Conservation (phyloP, 495 filamentous ascomycete genomes). For the Penicillium mononematosum region DNA sequence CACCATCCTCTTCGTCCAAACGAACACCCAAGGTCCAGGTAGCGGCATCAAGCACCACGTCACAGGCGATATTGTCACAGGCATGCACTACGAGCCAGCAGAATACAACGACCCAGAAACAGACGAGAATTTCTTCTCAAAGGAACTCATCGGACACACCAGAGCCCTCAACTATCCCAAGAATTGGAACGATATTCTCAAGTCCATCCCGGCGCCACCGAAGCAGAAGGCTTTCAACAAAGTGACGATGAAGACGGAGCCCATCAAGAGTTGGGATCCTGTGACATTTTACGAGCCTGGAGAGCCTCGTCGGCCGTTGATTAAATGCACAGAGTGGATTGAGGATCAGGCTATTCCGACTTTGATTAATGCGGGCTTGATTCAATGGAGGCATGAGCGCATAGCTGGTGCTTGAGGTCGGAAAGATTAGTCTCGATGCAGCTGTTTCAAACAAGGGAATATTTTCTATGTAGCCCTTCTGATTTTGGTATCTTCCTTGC, state of each 20-base stretch:
- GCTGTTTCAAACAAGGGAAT: background rate
- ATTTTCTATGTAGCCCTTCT: background rate
- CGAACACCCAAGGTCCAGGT: conserved; percentile 11
- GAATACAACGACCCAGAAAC: conserved; percentile 11
- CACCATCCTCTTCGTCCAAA: conserved; percentile 31
- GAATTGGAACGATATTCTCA: conserved; percentile 11
- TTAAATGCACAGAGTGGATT: conserved; percentile 35
- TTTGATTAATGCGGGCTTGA: conserved; percentile 17
- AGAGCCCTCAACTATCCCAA: conserved; percentile 11
- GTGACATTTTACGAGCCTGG: conserved; percentile 26
- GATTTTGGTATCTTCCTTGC: background rate
- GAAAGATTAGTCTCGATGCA: background rate
- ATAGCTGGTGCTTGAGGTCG: background rate
- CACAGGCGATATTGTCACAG: conserved; percentile 30
- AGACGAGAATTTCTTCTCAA: conserved; percentile 18
- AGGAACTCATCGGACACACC: conserved; percentile 22
- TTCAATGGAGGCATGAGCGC: conserved; percentile 4
- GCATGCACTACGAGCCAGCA: conserved; percentile 27
- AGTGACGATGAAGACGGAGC: conserved; percentile 25
- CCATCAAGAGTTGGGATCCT: conserved; percentile 20
- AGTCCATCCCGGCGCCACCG: conserved; percentile 13
- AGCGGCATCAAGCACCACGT: conserved; percentile 31
- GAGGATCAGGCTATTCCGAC: conserved; percentile 26
- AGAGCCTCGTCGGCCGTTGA: conserved; percentile 20
- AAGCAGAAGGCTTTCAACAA: conserved; percentile 28